Conservation (phyloP, 1,284 basidiomycete genomes). For the Heterobasidion irregulare region DNA sequence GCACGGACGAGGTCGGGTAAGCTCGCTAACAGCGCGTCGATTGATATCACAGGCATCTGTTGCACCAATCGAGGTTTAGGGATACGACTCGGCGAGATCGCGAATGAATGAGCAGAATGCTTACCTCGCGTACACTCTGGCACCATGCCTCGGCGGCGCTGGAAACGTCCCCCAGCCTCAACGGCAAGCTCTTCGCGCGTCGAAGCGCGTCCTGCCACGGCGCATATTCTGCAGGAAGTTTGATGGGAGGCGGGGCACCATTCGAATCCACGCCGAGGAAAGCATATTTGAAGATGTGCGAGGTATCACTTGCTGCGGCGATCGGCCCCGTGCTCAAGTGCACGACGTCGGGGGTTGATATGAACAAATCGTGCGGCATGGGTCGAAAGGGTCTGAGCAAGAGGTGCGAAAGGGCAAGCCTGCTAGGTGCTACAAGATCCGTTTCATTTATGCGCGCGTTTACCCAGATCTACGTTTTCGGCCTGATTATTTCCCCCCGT, state of each 20-base stretch:
- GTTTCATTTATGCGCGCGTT: no score
- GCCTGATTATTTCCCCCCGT: no score
- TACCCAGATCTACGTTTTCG: no score
- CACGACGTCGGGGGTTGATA: constrained; percentile 16
- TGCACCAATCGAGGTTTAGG: not conserved
- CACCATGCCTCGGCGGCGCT: constrained; percentile 25
- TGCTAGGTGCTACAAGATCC: not conserved
- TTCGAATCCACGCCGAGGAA: constrained; percentile 32
- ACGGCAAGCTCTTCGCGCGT: constrained; percentile 16
- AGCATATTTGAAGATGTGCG: constrained; percentile 19
- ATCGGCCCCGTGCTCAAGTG: not conserved
- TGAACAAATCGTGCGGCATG: not conserved
- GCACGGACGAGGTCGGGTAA: constrained; percentile 32
- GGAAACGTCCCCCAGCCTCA: constrained; percentile 18
- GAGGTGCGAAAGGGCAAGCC: not conserved
- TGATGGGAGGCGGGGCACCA: constrained; percentile 30
- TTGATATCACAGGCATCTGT: constrained; percentile 22
- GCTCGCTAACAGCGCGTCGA: constrained; percentile 19
- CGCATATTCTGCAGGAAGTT: constrained; percentile 25
- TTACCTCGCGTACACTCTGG: constrained; percentile 23
- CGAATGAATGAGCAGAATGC: not conserved
- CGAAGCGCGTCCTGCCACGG: constrained; percentile 34
- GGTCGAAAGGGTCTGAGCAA: not conserved
- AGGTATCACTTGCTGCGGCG: not conserved
- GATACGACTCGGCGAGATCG: not conserved